Evolutionary conservation across 1,284 basidiomycete genomes (phyloP).

Genomic region (Leccinum subrobustum): DNA sequence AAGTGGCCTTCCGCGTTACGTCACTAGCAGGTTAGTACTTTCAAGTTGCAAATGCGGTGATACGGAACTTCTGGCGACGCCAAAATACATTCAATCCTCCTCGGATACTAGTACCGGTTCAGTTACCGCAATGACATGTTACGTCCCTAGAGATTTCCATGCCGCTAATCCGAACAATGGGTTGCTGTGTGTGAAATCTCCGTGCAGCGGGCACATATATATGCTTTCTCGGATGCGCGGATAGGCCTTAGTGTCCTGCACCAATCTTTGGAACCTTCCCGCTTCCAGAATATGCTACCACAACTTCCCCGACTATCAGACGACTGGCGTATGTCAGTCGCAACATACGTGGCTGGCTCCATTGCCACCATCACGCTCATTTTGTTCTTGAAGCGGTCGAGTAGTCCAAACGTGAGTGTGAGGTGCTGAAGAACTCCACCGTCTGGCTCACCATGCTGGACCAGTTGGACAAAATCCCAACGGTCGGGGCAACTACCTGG

Average conservation of each 20-base stretch:
- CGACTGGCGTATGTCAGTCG: not conserved
- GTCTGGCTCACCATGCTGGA: not conserved
- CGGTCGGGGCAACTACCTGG: constrained; percentile 22
- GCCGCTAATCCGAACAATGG: not conserved
- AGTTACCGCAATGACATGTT: not conserved
- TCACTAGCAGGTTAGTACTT: not conserved
- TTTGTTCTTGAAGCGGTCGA: not conserved
- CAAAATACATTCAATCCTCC: not conserved
- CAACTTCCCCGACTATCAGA: not conserved
- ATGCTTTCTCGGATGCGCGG: not conserved
- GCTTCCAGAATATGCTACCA: not conserved
- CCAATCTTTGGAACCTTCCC: not conserved
- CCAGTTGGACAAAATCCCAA: constrained; percentile 24
- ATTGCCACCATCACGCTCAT: not conserved
- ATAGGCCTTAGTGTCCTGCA: not conserved
- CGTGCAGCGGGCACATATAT: not conserved
- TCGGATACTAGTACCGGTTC: not conserved
- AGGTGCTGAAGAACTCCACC: too few species aligned
- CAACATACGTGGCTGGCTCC: not conserved
- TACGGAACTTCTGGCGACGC: too few species aligned
- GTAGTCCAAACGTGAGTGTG: constrained; percentile 1
- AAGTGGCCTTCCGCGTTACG: too few species aligned
- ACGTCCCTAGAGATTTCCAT: not conserved
- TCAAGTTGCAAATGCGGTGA: not conserved
- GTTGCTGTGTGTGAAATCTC: not conserved